A percentile compares a stretch with the other conserved stretches of the same genome.
phyloP scores from a whole-genome alignment of 805 yeast genomes.

The Starmera caribaea region DNA sequence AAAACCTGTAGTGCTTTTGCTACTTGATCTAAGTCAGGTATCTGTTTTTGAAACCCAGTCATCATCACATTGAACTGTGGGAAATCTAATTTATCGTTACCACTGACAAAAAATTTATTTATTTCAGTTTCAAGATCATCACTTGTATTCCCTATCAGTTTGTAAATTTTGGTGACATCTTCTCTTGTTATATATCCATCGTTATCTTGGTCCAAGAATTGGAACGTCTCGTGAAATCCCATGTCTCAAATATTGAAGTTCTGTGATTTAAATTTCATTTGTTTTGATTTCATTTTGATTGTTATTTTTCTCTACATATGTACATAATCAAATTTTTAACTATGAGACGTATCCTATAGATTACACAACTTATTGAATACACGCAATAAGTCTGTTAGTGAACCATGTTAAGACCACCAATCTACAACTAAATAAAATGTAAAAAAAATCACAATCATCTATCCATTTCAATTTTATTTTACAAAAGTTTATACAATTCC shows the following conservation, averaged over 20 bases:
- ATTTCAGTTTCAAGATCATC: slow-evolving; percentile 30
- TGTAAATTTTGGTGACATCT: slow-evolving; percentile 47
- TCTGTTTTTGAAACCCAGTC: slow-evolving; percentile 41
- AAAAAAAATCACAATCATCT: neutral
- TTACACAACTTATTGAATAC: too few relatives aligned
- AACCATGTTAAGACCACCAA: too few relatives aligned
- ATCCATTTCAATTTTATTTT: neutral
- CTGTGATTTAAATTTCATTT: neutral
- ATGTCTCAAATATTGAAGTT: slow-evolving; percentile 20
- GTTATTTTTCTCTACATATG: too few relatives aligned
- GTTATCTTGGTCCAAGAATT: slow-evolving; percentile 71
- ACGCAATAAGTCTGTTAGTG: too few relatives aligned
- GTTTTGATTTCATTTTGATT: slow-evolving; percentile 6
- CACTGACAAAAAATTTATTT: slow-evolving; percentile 33
- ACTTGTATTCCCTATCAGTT: slow-evolving; percentile 39
- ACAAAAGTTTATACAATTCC: slow-evolving; percentile 39
- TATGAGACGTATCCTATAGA: too few relatives aligned
- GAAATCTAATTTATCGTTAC: slow-evolving; percentile 36
- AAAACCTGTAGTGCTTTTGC: slow-evolving; percentile 52
- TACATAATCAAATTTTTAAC: too few relatives aligned
- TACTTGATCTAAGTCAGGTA: slow-evolving; percentile 44
- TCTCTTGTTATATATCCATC: slow-evolving; percentile 52
- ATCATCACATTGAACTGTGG: slow-evolving; percentile 57
- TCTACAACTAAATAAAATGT: too few relatives aligned
- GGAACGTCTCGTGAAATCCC: slow-evolving; percentile 61